Base-by-base conservation (phyloP, 2,329 filamentous ascomycete species). In the Xylariales sp. region DNA sequence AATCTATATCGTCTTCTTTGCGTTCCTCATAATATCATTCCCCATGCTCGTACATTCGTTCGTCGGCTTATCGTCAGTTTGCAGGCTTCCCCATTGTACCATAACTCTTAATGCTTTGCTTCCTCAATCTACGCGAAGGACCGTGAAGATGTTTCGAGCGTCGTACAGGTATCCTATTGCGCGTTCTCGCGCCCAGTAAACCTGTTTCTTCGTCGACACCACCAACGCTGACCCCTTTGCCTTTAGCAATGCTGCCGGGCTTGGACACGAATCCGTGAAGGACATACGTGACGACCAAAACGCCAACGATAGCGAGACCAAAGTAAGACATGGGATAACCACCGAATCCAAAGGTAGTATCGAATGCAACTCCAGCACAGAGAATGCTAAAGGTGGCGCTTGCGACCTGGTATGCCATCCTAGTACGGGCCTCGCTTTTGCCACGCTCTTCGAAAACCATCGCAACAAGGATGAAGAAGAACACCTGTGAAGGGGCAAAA, bases 311-410 rank as follows among this genome's bases (percentile, higher is more conserved):
- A 10, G 44, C 50, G 44, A 54, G 43, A 14, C 45, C 51, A 25
- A 54, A 41, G 27, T 54, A 54, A 11, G 51, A 54, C 48, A 54
- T 48, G 6, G 51, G 51, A 19, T 44, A 46, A 12, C 51, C 51
- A 3, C 51, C 50, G 15, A 54, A 42, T 5, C 51, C 51, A 20
- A 45, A 51, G 2, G 52, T 34, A 5, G 48, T 54, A 25, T 54
- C 51, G 10, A 50, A 17, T 12, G 48, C 46, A 3, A 48, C 43
- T 1, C 19, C 47, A 3, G 45, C 37, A 10, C 50, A 51, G 6
- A 51, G 20, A 6, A 40, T 14, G 6, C 37, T 37, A 13, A 44
- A 37, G 6, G 44, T 17, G n/a, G 31, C 34, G 15, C 43, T 45
- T 3, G 50, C 40, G 23, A 37, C 30, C 20, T 38, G 37, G 40